Evolutionary conservation across 2,329 filamentous ascomycete species (phyloP).

Genomic region (Fusarium tjaetaba): DNA sequence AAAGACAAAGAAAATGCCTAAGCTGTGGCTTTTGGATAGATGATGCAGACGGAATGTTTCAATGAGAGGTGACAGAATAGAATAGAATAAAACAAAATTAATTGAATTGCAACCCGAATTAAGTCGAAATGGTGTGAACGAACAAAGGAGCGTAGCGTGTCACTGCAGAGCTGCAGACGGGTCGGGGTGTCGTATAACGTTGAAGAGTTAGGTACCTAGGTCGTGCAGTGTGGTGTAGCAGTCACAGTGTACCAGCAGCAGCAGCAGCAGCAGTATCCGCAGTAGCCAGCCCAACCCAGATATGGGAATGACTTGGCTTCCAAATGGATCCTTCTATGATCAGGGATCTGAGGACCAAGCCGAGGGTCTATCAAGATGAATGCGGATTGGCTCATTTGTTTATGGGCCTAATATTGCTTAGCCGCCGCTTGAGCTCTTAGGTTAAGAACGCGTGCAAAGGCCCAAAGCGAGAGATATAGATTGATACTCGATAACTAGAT

Average conservation of each 20-base stretch:
- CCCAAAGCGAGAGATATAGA: neutral
- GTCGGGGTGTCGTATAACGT: neutral
- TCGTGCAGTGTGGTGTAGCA: slow-evolving; percentile 1
- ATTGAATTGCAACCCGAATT: slow-evolving; percentile 15
- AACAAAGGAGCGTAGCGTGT: slow-evolving; percentile 32
- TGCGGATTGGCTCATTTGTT: slow-evolving; percentile 32
- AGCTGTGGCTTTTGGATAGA: slow-evolving; percentile 1
- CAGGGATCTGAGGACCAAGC: slow-evolving; percentile 24
- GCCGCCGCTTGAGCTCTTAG: slow-evolving; percentile 22
- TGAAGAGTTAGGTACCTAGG: neutral
- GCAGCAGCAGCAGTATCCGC: no score
- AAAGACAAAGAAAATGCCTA: slow-evolving; percentile 26
- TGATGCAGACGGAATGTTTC: slow-evolving; percentile 19
- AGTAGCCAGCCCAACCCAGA: neutral
- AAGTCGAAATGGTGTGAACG: slow-evolving; percentile 25
- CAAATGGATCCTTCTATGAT: slow-evolving; percentile 24
- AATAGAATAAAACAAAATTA: slow-evolving; percentile 3
- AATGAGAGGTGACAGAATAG: slow-evolving; percentile 21
- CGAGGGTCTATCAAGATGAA: slow-evolving; percentile 27
- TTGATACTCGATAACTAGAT: neutral
- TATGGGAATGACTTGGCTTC: slow-evolving; percentile 22
- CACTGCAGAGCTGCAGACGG: slow-evolving; percentile 2
- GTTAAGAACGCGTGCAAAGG: neutral
- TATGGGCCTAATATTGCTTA: slow-evolving; percentile 34
- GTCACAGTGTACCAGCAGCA: neutral